Conservation (phyloP, 2,329 filamentous ascomycete genomes). For the Phyllachora maydis region DNA sequence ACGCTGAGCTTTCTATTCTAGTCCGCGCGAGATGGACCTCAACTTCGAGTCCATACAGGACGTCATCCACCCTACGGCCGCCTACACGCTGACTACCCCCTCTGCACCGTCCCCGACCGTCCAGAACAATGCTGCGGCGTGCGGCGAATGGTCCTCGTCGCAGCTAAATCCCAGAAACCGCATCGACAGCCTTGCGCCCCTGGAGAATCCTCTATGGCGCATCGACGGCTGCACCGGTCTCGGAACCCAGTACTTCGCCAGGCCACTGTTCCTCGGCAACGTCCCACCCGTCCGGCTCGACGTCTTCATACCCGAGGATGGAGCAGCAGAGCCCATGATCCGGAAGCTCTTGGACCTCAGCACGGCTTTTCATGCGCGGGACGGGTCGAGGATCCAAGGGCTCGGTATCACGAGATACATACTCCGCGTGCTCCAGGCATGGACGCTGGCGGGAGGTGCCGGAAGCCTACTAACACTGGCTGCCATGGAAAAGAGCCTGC, state of each 20-base stretch:
- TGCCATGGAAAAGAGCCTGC: slow-evolving; percentile 20
- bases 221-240: slow-evolving; percentile 36
- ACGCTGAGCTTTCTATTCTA: too few species aligned
- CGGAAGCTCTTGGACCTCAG: slow-evolving; percentile 26
- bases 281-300: slow-evolving; percentile 32
- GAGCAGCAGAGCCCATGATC: slow-evolving; percentile 16
- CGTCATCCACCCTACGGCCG: slow-evolving; percentile 36
- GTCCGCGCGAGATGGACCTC: slow-evolving; percentile 37
- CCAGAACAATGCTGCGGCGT: too few species aligned
- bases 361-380: slow-evolving; percentile 32
- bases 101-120: slow-evolving; percentile 1
- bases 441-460: slow-evolving; percentile 17
- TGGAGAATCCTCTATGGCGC: slow-evolving; percentile 26
- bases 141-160: slow-evolving; percentile 26
- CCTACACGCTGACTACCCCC: slow-evolving; percentile 13
- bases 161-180: slow-evolving; percentile 38
- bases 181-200: slow-evolving; percentile 30
- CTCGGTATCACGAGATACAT: slow-evolving; percentile 32
- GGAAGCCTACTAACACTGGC: slow-evolving; percentile 9
- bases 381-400: slow-evolving; percentile 20
- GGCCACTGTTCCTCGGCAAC: slow-evolving; percentile 26
- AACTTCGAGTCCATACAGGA: slow-evolving; percentile 28
- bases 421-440: slow-evolving; percentile 28
- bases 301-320: slow-evolving; percentile 31
- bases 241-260: slow-evolving; percentile 34